phyloP scores from a whole-genome alignment of 2,329 filamentous ascomycete species.

The Colletotrichum orchidophilum region DNA sequence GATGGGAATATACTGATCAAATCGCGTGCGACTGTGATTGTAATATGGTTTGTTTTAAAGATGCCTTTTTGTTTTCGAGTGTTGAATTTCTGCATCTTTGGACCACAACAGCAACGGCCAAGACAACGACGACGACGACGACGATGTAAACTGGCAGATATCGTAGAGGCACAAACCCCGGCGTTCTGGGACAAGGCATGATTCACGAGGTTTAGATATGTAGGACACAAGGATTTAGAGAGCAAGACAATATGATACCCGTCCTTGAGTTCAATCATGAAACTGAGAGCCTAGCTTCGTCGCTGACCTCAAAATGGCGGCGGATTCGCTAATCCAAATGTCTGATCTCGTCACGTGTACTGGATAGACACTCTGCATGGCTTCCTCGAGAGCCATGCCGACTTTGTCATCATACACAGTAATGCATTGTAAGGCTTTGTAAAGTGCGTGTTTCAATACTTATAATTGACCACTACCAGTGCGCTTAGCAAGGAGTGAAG shows the following conservation, averaged over 20 bases:
- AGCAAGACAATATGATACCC: constrained; percentile 29
- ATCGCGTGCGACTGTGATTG: too few species aligned
- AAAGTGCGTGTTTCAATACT: constrained; percentile 8
- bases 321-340: not conserved
- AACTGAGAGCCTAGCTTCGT: not conserved
- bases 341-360: not conserved
- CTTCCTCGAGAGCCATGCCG: not conserved
- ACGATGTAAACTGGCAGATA: not conserved
- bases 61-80: not conserved
- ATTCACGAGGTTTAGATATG: constrained; percentile 8
- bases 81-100: not conserved
- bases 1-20: constrained; percentile 77
- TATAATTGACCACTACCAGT: constrained; percentile 24
- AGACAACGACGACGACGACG: too few species aligned
- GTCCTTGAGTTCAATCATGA: not conserved
- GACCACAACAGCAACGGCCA: not conserved
- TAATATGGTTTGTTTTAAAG: not conserved
- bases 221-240: constrained; percentile 1
- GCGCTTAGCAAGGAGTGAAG: constrained; percentile 6
- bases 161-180: not conserved
- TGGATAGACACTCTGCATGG: not conserved
- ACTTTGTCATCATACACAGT: too few species aligned
- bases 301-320: too few species aligned
- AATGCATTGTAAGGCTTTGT: not conserved
- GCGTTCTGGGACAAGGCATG: constrained; percentile 2